Evolutionary conservation across 2,329 filamentous ascomycete genomes (phyloP), one percentile per base, ranked within the genome.

Genomic region (Alternaria arbusti): DNA sequence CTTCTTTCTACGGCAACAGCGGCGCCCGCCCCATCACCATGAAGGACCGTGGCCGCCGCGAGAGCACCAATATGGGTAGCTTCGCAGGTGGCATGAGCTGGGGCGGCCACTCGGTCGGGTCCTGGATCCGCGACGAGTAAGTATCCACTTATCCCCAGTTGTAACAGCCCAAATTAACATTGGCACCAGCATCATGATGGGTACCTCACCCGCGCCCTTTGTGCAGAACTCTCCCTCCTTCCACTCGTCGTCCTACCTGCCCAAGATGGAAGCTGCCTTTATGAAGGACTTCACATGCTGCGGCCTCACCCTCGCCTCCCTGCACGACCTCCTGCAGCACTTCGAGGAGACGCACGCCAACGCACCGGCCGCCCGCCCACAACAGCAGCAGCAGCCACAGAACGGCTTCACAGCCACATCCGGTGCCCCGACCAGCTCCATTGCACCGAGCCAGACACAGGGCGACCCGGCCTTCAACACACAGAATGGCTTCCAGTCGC

Each of bases 221-320:
- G 70, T 69, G 62, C 88, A 94, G 73, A 91, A 94, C 79, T 97
- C 94, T n/a, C 93, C 96, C 0, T 97, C 95, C 1, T 96, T 93
- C 74, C 95, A 98, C 81, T 98, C 95, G 1, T 97, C 94, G 7
- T 98, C 96, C 25, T 98, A 98, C 78, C 87, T 97, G 2, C 95
- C 94, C 10, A 97, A 97, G 81, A 89, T 97, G 77, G 96, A 99
- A 81, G 95, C 95, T 65, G 96, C 95, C 77, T 99, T 97, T 80
- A 96, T 98, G 93, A 91, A 91, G 81, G 94, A 98, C 82, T 98
- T 98, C 82, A 91, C 91, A 56, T 99, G 96, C 83, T 99, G 96
- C 82, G 94, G 94, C 74, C 88, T 93, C 74, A 95, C 91, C 30
- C 87, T 97, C 70, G 91, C 94, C 23, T 96, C 94, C 54, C 87